Base-by-base conservation (phyloP, 148 eudicot species). In the Rhododendron williamsianum region DNA sequence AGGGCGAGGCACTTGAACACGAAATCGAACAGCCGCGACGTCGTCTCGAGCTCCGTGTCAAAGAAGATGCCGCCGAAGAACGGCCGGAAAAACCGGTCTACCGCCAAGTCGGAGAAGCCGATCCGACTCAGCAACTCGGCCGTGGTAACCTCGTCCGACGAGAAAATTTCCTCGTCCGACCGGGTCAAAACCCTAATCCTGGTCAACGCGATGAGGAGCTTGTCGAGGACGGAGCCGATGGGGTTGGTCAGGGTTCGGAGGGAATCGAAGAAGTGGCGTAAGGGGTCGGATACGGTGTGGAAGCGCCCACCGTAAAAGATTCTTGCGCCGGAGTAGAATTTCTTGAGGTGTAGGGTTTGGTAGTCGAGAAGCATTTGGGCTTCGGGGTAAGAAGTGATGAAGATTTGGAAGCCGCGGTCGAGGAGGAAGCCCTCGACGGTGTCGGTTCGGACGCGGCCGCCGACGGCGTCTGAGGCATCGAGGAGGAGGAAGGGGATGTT, bases 381-480 rank as follows among this genome's bases (percentile, higher is more conserved):
- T 87, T 95, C 98, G 3, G 99, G 98, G 69, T 97, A 97, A 0
- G 96, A 94, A 2, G 99, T 95, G 91, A 97, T 95, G 91, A 97
- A 94, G 85, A 97, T 97, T 71, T 97, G 99, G 92, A 97, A 97
- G 76, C 99, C 99, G 54, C 99, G 95, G 84, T 97, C 99, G 69
- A 97, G 93, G 87, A 92, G 89, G 90, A 92, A 97, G 49, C 99
- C 98, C 78, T 95, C 98, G 86, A 92, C 89, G 86, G 65, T 0
- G 84, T 97, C 99, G 10, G 98, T 95, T 2, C 96, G 94, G 85
- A 97, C 98, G 13, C 99, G 96, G 88, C 99, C 99, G 45, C 99
- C 99, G 86, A 95, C 91, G 84, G 86, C 90, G 87, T 93, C 94
- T 65, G 98, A 92, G 49, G 98, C 48, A 86, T 97, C 99, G 15